Evolutionary conservation across 2,329 filamentous ascomycete genomes (phyloP), one percentile per base, ranked within the genome.

Genomic region (Xylaria sp.): DNA sequence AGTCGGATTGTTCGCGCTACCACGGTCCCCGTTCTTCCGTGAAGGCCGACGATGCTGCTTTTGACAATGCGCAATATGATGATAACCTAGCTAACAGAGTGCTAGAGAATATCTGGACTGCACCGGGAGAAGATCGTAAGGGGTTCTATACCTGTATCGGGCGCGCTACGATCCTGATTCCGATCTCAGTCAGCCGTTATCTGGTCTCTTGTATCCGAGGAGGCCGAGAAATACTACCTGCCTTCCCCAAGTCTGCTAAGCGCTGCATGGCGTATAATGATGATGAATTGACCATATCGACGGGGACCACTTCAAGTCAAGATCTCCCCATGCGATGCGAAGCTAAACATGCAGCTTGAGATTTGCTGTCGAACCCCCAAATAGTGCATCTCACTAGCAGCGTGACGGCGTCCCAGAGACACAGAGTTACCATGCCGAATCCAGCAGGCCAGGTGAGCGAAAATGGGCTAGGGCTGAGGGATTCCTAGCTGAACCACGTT

Each of bases 401-500:
- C 50, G 48, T 64, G 39, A 63, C 56, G 25, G 55, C 23, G 32
- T 50, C 32, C 23, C 37, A 48, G 39, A 51, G 59, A 15, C 41
- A n/a, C 34, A 2, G 34, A 8, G 34, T 37, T 41, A 56, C 62
- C 55, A 69, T 57, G 15, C 69, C 66, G 34, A 51, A 66, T 69
- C 37, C 32, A 69, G 63, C 46, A 69, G 51, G 50, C 48, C 56
- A 70, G 54, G 56, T 63, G 67, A 65, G 59, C 46, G 23, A 46
- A 55, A 67, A 28, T 59, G 44, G 65, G 54, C 56, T 56, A 52
- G 57, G 39, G 54, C 68, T 63, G 67, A 58, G 57, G 23, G 15
- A 48, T 65, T 60, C 67, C 61, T 54, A 72, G 70, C 70, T 70
- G 56, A 72, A 65, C 70, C 70, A 70, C 37, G 57, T 65, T 57